Conservation (phyloP, 2,329 filamentous ascomycete genomes). For the Sphaerulina vaccinii region DNA sequence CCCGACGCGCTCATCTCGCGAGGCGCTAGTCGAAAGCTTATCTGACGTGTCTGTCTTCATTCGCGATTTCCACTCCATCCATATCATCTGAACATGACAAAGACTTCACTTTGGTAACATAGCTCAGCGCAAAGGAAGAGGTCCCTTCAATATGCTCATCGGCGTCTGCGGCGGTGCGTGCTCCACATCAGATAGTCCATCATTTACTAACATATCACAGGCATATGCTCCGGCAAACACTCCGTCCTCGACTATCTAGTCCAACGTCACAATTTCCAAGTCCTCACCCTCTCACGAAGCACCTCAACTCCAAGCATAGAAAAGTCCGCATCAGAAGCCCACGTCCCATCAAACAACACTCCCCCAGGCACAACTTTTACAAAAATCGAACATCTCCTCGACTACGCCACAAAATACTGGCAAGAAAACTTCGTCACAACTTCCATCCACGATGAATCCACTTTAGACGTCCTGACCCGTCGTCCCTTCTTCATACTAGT, state of each 20-base stretch:
- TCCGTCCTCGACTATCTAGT: constrained; percentile 86
- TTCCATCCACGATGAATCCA: constrained; percentile 70
- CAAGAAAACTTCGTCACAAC: constrained; percentile 80
- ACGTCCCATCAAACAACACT: constrained; percentile 35
- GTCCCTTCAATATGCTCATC: constrained; percentile 63
- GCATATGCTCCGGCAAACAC: constrained; percentile 89
- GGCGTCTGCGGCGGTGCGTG: constrained; percentile 69
- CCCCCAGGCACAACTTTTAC: constrained; percentile 49
- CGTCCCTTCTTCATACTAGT: constrained; percentile 92
- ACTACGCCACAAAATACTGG: constrained; percentile 86
- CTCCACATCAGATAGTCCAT: background rate
- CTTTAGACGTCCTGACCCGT: constrained; percentile 71
- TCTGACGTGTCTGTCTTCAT: background rate
- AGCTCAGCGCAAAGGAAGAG: background rate
- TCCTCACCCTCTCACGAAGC: constrained; percentile 59
- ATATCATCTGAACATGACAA: background rate
- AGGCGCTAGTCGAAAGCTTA: constrained; percentile 10
- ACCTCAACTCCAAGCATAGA: constrained; percentile 42
- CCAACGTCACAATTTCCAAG: constrained; percentile 77
- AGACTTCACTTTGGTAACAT: background rate
- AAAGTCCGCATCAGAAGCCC: constrained; percentile 42
- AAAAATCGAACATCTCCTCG: constrained; percentile 67
- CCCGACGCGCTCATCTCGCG: constrained; percentile 2
- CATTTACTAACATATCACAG: constrained; percentile 45
- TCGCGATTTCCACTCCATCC: background rate